A percentile compares a stretch with the other conserved stretches of the same genome.
phyloP scores from a whole-genome alignment of 495 filamentous ascomycete genomes.

The Choiromyces venosus region DNA sequence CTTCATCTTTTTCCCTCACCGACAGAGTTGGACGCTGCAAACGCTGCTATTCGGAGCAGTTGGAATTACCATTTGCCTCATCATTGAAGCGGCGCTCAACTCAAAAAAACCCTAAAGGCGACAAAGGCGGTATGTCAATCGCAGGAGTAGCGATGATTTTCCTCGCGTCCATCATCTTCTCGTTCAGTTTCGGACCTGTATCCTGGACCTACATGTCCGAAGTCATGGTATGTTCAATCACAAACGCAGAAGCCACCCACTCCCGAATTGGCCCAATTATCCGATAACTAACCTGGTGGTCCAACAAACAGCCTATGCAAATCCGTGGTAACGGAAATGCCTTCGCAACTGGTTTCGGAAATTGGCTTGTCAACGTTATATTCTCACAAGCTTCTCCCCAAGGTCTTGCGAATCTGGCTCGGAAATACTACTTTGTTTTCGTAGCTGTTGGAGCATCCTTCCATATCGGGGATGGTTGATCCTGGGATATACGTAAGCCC shows the following conservation, averaged over 20 bases:
- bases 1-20: constrained; percentile 35
- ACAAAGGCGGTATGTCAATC: constrained; percentile 13
- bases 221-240: constrained; percentile 21
- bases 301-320: constrained; percentile 30
- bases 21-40: constrained; percentile 33
- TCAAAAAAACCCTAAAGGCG: constrained; percentile 24
- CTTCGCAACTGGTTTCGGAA: constrained; percentile 33
- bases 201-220: constrained; percentile 39
- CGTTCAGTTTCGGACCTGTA: constrained; percentile 31
- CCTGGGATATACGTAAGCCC: too few relatives aligned
- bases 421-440: constrained; percentile 41
- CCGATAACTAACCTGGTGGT: constrained; percentile 8
- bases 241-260: too few relatives aligned
- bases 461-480: too few relatives aligned
- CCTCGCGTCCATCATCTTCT: constrained; percentile 33
- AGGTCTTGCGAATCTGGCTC: constrained; percentile 23
- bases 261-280: not conserved
- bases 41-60: constrained; percentile 30
- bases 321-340: constrained; percentile 37
- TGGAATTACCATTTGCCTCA: constrained; percentile 30
- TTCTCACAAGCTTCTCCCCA: constrained; percentile 36
- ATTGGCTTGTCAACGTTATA: constrained; percentile 37
- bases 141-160: constrained; percentile 36
- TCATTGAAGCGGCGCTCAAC: constrained; percentile 28
- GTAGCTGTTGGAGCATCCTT: constrained; percentile 36